Percentiles rank a stretch among this genome's conserved stretches.
Evolutionary conservation across 176 grass and related monocot species (phyloP).

Genomic region (Juncus inflexus): DNA sequence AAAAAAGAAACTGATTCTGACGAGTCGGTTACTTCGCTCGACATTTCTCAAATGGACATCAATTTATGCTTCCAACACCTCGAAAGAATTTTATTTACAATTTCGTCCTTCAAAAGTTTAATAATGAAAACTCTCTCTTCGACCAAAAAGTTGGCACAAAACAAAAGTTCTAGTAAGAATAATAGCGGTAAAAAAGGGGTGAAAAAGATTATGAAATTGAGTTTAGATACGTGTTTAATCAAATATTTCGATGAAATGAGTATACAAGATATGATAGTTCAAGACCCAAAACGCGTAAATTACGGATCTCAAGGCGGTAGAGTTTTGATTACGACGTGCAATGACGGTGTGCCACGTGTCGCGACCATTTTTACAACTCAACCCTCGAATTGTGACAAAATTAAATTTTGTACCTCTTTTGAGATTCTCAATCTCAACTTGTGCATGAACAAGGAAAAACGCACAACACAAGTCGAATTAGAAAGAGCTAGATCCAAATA

Average conservation of each 20-base stretch:
- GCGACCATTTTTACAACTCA: constrained; percentile 56
- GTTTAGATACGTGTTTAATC: constrained; percentile 53
- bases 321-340: constrained; percentile 53
- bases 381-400: constrained; percentile 48
- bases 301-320: constrained; percentile 89
- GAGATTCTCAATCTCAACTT: constrained; percentile 56
- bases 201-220: constrained; percentile 54
- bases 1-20: constrained; percentile 44
- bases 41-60: constrained; percentile 61
- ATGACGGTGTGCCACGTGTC: constrained; percentile 59
- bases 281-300: constrained; percentile 88
- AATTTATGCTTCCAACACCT: constrained; percentile 59
- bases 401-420: constrained; percentile 72
- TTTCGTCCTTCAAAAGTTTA: constrained; percentile 67
- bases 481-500: constrained; percentile 55
- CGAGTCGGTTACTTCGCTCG: constrained; percentile 47
- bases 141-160: constrained; percentile 49
- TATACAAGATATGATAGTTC: constrained; percentile 74
- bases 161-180: constrained; percentile 38
- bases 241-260: constrained; percentile 65
- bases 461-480: constrained; percentile 75
- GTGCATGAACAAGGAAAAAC: constrained; percentile 80
- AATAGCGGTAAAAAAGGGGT: constrained; percentile 40
- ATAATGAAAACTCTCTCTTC: constrained; percentile 55
- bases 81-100: constrained; percentile 63